Percentiles rank a stretch among this genome's conserved stretches.
Evolutionary conservation across 352 stramenopile species (phyloP).

Genomic region (Pythium scleroteichum): DNA sequence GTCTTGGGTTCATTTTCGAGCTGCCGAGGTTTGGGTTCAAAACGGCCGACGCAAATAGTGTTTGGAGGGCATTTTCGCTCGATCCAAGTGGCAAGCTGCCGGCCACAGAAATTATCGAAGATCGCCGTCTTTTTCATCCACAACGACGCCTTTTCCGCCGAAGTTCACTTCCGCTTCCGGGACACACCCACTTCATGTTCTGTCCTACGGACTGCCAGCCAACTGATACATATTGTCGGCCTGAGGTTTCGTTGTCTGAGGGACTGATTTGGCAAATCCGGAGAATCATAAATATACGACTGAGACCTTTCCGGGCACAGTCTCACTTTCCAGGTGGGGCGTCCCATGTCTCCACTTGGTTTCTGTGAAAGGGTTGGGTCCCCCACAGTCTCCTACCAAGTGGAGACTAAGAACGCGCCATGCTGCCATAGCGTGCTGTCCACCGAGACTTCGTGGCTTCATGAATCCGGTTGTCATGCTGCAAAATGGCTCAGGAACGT

Average conservation of each 20-base stretch:
- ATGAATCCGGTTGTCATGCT: not conserved
- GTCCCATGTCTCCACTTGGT: slow-evolving; percentile 7
- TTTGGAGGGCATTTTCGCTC: no score
- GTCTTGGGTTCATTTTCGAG: not conserved
- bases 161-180: not conserved
- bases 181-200: not conserved
- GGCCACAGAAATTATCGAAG: no score
- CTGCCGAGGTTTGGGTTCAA: no score
- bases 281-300: no score
- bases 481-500: not conserved
- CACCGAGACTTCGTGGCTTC: not conserved
- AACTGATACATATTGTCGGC: no score
- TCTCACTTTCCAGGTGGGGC: not conserved
- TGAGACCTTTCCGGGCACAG: no score
- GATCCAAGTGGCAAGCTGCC: no score
- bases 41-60: no score
- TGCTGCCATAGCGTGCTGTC: not conserved
- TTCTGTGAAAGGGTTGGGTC: slow-evolving; percentile 3
- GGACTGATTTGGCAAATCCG: not conserved
- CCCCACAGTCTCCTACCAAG: not conserved
- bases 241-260: no score
- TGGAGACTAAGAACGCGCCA: slow-evolving; percentile 5
- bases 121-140: slow-evolving; percentile 1
- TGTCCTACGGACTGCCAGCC: not conserved
- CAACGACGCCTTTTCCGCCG: not conserved